Evolutionary conservation across 257 asterid genomes (phyloP), one percentile per base, ranked within the genome.

Genomic region (Vinca minor): DNA sequence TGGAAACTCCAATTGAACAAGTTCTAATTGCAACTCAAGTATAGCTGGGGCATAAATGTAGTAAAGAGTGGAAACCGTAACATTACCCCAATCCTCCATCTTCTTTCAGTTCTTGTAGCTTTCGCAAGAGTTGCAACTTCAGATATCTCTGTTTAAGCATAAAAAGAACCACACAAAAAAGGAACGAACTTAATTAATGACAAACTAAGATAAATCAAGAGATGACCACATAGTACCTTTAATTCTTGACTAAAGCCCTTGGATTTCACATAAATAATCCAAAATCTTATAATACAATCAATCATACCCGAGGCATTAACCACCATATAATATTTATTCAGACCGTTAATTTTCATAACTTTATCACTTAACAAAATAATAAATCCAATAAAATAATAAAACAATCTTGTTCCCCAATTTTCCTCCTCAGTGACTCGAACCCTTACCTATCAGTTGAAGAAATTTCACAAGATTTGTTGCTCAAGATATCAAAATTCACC

Each of bases 21-120:
- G 26, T 11, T 5, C 11, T 1, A 31, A 21, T n/a, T 54, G 59
- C 59, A 54, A 28, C 38, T 54, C 26, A 26, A 44, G 21, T n/a
- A n/a, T 44, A 17, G 23, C 38, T 28, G 38, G 62, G 17, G 31
- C 9, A 31, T 41, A n/a, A 32, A 46, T 46, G 32, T 29, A 10
- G 10, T 18, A 32, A 69, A 41, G 21, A 28, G 32, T 7, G 35
- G 47, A 26, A 36, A 63, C 3, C 13, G 56, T 31, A 53, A 25
- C 49, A 61, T 72, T 73, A 89, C 96, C 96, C 96, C 96, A 89
- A 66, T 84, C 95, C 69, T 83, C 96, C 96, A 89, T 89, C 67
- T n/a, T 31, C 61, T 67, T 45, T 54, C 66, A 63, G 52, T 71
- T 64, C 80, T 69, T 63, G 77, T 23, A 7, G 7, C 26, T 56